These are phyloP conservation scores for Alloteropsis semialata DNA, from an alignment of 176 grass and related monocot genomes.

Conservation along the genomic window DNA sequence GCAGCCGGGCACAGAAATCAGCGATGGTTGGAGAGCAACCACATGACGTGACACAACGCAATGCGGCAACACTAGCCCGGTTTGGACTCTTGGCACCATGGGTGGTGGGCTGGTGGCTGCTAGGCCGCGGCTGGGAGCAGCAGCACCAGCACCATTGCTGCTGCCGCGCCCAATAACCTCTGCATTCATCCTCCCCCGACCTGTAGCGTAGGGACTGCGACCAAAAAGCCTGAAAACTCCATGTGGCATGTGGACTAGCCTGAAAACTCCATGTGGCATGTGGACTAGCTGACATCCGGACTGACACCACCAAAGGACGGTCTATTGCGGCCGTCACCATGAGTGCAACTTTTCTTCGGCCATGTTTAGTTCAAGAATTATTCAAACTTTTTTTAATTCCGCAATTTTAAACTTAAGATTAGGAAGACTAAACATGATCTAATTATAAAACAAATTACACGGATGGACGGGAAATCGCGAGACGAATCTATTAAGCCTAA, in stretches of 20 bases:
- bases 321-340: neutral
- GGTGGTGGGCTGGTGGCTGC: too few species aligned
- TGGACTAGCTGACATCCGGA: slow-evolving; percentile 8
- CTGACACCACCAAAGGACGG: neutral
- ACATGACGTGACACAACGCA: neutral
- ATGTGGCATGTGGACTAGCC: slow-evolving; percentile 17
- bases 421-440: too few species aligned
- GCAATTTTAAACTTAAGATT: too few species aligned
- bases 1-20: neutral
- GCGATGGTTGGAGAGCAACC: neutral
- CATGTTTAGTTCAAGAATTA: too few species aligned
- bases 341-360: neutral
- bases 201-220: neutral
- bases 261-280: slow-evolving; percentile 2
- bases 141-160: neutral
- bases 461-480: too few species aligned
- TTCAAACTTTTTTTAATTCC: too few species aligned
- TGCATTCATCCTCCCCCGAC: slow-evolving; percentile 35
- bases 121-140: neutral
- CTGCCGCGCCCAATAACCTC: slow-evolving; percentile 5
- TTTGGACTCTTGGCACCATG: neutral
- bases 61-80: neutral
- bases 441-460: too few species aligned
- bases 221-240: neutral
- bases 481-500: too few species aligned